Conservation (phyloP, 345 rosid genomes). For the Orychophragmus violaceus region DNA sequence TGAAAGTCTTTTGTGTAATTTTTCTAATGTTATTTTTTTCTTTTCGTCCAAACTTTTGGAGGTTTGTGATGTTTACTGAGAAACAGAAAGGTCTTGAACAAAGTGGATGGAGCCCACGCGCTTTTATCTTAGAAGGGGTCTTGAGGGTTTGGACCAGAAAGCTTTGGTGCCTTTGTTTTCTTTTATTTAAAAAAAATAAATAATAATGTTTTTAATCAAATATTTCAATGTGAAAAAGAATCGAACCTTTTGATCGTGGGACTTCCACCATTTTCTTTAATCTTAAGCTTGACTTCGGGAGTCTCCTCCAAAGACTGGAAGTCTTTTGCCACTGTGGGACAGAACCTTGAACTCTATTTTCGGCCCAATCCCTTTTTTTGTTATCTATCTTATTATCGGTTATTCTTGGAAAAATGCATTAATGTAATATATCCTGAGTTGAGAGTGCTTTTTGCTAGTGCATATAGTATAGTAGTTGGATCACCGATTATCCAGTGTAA, state of each 20-base stretch:
- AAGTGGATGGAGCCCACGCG: slow-evolving; percentile 36
- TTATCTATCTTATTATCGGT: not conserved
- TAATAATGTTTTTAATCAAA: not conserved
- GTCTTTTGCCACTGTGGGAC: not conserved
- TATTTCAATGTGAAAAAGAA: slow-evolving; percentile 3
- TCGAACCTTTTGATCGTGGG: slow-evolving; percentile 10
- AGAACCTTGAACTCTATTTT: not conserved
- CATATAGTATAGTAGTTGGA: no score
- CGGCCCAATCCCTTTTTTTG: not conserved
- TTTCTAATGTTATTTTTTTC: not conserved
- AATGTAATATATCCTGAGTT: no score
- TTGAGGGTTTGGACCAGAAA: slow-evolving; percentile 10
- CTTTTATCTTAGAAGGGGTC: slow-evolving; percentile 18
- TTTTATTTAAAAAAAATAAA: no score
- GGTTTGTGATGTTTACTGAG: slow-evolving; percentile 11
- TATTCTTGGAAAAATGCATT: not conserved
- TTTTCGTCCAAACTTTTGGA: not conserved
- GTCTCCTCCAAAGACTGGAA: slow-evolving; percentile 27
- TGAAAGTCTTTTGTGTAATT: not conserved
- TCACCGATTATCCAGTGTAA: no score
- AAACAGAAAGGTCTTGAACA: slow-evolving; percentile 16
- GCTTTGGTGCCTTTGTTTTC: not conserved
- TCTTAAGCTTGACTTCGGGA: slow-evolving; percentile 16
- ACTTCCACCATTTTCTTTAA: slow-evolving; percentile 14
- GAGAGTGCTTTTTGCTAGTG: no score